phyloP scores from a whole-genome alignment of 208 protist species.

The Crithidia acanthocephali region DNA sequence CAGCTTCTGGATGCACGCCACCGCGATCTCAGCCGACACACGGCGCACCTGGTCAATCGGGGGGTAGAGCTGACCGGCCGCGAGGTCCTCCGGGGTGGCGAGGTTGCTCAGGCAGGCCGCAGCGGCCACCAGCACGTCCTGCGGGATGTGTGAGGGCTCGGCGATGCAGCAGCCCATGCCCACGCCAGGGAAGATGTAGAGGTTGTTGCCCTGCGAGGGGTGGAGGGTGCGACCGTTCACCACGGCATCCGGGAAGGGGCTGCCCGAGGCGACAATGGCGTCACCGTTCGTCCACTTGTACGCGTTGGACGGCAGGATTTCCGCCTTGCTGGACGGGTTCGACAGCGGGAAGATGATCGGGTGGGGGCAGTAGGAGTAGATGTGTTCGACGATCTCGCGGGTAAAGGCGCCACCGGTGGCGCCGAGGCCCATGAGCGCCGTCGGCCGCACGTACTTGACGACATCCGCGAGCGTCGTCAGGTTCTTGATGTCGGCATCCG shows the following conservation, averaged over 20 bases:
- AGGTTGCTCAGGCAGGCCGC: conserved; percentile 70
- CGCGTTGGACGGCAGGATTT: conserved; percentile 92
- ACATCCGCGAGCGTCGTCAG: conserved; percentile 64
- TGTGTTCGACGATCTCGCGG: conserved; percentile 84
- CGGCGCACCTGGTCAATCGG: conserved; percentile 68
- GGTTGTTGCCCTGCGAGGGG: conserved; percentile 97
- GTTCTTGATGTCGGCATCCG: conserved; percentile 60
- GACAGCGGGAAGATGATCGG: conserved; percentile 98
- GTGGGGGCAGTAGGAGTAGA: conserved; percentile 75
- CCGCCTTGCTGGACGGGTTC: conserved; percentile 92
- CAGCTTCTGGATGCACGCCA: conserved; percentile 67
- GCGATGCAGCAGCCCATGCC: conserved; percentile 89
- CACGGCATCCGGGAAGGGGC: conserved; percentile 93
- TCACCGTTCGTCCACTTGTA: conserved; percentile 94
- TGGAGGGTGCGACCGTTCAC: conserved; percentile 80
- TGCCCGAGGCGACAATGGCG: conserved; percentile 95
- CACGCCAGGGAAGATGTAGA: conserved; percentile 96
- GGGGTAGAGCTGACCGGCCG: conserved; percentile 65
- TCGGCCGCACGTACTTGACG: conserved; percentile 93
- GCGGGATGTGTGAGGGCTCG: conserved; percentile 84
- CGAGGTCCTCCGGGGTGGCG: conserved; percentile 56
- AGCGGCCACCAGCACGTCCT: conserved; percentile 86
- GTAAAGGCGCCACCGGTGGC: conserved; percentile 93
- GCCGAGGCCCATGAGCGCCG: conserved; percentile 94
- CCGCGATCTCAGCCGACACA: conserved; percentile 73